phyloP scores from a whole-genome alignment of 2,329 filamentous ascomycete species.

The Xylariales sp. region DNA sequence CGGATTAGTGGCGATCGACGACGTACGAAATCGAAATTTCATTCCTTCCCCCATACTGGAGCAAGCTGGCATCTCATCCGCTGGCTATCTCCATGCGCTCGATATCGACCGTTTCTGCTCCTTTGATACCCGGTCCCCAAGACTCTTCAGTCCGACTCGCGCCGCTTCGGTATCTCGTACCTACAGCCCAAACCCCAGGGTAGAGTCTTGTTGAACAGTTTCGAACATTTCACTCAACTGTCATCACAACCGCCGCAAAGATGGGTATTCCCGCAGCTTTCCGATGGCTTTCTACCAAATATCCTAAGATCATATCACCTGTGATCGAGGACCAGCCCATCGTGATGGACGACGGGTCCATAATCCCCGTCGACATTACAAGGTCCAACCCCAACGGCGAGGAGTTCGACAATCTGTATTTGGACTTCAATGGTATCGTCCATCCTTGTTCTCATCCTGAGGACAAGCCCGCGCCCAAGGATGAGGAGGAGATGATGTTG shows the following conservation, averaged over 20 bases:
- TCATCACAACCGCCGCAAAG: constrained; percentile 21
- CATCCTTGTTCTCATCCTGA: constrained; percentile 98
- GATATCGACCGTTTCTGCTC: too few species aligned
- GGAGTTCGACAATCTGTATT: constrained; percentile 95
- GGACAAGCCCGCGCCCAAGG: constrained; percentile 81
- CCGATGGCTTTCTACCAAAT: constrained; percentile 93
- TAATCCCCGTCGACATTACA: constrained; percentile 80
- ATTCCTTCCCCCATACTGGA: too few species aligned
- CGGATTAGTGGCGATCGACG: too few species aligned
- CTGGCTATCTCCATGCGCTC: too few species aligned
- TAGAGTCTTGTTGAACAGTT: too few species aligned
- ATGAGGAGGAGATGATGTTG: constrained; percentile 99
- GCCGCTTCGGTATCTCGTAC: too few species aligned
- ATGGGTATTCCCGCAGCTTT: constrained; percentile 97
- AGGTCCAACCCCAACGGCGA: constrained; percentile 92
- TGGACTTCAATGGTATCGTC: constrained; percentile 99
- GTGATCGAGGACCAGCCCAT: constrained; percentile 83
- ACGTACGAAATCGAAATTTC: too few species aligned
- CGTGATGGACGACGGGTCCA: constrained; percentile 73
- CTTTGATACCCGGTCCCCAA: too few species aligned
- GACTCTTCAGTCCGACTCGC: too few species aligned
- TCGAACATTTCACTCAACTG: too few species aligned
- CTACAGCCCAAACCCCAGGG: too few species aligned
- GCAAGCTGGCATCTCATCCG: too few species aligned
- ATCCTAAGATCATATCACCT: constrained; percentile 92